Evolutionary conservation across 2,329 filamentous ascomycete genomes (phyloP), one percentile per base, ranked within the genome.

Genomic region (Fusarium decemcellulare): DNA sequence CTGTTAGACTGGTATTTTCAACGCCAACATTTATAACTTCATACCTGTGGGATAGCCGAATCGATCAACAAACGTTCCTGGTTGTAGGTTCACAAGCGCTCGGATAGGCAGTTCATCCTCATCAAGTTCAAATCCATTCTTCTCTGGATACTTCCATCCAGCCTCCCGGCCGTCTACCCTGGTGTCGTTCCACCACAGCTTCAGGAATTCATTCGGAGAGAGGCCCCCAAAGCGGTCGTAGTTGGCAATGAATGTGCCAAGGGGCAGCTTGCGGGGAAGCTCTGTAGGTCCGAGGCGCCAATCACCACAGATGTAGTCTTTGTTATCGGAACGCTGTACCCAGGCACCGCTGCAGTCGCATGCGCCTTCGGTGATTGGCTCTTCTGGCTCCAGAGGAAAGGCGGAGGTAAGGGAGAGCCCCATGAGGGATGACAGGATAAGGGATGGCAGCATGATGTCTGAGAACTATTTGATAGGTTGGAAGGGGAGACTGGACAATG

Each of bases 51-150:
- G 6, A 15, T 16, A 16, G 27, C 46, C 46, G 8, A 50, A 50
- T 32, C 46, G 46, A 50, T 50, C 46, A 50, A 50, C 32, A 2
- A 50, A 27, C 18, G 46, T 50, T 32, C 46, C 46, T 9, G 46
- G 46, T 27, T 32, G 5, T 6, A 50, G n/a, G 23, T 32, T 18
- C 14, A 32, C 27, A 6, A 32, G 27, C 23, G 46, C 23, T 32
- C 32, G 32, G 27, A 50, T 50, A 8, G 46, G 46, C n/a, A 32
- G 7, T 32, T 32, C 7, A 32, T 50, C 32, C 6, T 32, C 23
- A 16, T 50, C 46, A 50, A 50, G 46, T 27, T 32, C 8, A 32
- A 50, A 50, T 9, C 46, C 23, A 16, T 50, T 32, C 29, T 50
- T 36, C 46, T 32, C 12, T 32, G 46, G 46, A 32, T 50, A 32